Conservation (phyloP, 1,139 yeast species). For the Zygotorulaspora mrakii region DNA sequence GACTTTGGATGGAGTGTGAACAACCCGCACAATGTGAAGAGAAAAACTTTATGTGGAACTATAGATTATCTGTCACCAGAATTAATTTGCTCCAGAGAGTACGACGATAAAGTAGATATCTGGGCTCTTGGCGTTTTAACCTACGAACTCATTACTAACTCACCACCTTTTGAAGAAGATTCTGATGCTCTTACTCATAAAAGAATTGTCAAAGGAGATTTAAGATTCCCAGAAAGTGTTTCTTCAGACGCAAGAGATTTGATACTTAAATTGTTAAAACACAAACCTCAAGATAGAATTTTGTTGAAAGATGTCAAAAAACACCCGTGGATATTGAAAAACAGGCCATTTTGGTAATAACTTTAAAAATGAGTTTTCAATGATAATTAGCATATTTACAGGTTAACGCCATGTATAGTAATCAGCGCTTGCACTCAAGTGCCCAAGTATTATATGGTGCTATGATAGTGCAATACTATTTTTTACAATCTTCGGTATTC, state of each 20-base stretch:
- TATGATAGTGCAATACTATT: conserved; percentile 36
- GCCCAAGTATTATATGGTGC: not conserved
- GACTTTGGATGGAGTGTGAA: conserved; percentile 97
- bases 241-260: conserved; percentile 75
- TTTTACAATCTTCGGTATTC: conserved; percentile 67
- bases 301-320: conserved; percentile 54
- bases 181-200: conserved; percentile 70
- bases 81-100: conserved; percentile 80
- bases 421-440: too few species aligned
- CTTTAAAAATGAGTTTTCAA: too few species aligned
- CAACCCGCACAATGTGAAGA: conserved; percentile 46
- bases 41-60: conserved; percentile 92
- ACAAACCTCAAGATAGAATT: conserved; percentile 65
- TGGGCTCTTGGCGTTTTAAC: conserved; percentile 92
- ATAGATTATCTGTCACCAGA: conserved; percentile 94
- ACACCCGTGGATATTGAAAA: conserved; percentile 81
- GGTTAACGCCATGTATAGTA: too few species aligned
- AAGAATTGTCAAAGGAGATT: conserved; percentile 72
- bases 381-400: too few species aligned
- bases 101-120: conserved; percentile 75
- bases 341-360: conserved; percentile 51
- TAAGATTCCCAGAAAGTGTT: conserved; percentile 65
- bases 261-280: conserved; percentile 53
- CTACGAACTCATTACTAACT: conserved; percentile 83
- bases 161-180: conserved; percentile 86